phyloP scores from a whole-genome alignment of 805 yeast species.

The Tetrapisispora iriomotensis region DNA sequence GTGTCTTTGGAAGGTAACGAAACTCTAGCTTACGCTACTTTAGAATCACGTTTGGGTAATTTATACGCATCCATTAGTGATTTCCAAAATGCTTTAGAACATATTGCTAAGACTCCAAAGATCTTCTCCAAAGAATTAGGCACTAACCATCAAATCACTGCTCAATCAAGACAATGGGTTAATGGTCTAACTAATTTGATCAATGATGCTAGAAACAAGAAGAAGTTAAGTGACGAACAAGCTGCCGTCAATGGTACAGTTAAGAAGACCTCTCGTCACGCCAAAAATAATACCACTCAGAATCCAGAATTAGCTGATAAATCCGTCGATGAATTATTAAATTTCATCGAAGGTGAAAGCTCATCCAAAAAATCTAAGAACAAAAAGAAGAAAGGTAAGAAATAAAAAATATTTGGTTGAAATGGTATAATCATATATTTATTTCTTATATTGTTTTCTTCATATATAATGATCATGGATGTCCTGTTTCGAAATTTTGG shows the following conservation, averaged over 20 bases:
- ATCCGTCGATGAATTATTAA: slow-evolving; percentile 63
- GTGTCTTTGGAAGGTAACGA: slow-evolving; percentile 43
- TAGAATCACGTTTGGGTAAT: slow-evolving; percentile 62
- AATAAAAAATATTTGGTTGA: slow-evolving; percentile 6
- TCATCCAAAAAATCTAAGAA: slow-evolving; percentile 14
- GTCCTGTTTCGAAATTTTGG: no score
- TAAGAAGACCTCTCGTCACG: slow-evolving; percentile 7
- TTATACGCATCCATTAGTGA: slow-evolving; percentile 43
- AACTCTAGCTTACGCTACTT: slow-evolving; percentile 52
- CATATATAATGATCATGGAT: background rate
- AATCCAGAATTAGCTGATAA: slow-evolving; percentile 51
- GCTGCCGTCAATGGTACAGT: slow-evolving; percentile 14
- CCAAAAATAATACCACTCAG: slow-evolving; percentile 29
- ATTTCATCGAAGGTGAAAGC: slow-evolving; percentile 45
- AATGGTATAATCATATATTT: no score
- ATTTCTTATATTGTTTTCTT: background rate
- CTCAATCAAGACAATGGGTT: slow-evolving; percentile 58
- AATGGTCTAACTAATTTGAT: slow-evolving; percentile 40
- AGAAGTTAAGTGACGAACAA: slow-evolving; percentile 19
- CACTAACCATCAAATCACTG: slow-evolving; percentile 54
- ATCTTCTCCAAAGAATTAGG: slow-evolving; percentile 54
- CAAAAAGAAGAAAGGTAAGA: slow-evolving; percentile 20
- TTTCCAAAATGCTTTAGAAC: slow-evolving; percentile 45
- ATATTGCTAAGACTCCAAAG: slow-evolving; percentile 45
- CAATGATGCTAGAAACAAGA: slow-evolving; percentile 21